These are phyloP conservation scores for Picochlorum sp. DNA, from an alignment of 139 green algal species.

Conservation along the genomic window DNA sequence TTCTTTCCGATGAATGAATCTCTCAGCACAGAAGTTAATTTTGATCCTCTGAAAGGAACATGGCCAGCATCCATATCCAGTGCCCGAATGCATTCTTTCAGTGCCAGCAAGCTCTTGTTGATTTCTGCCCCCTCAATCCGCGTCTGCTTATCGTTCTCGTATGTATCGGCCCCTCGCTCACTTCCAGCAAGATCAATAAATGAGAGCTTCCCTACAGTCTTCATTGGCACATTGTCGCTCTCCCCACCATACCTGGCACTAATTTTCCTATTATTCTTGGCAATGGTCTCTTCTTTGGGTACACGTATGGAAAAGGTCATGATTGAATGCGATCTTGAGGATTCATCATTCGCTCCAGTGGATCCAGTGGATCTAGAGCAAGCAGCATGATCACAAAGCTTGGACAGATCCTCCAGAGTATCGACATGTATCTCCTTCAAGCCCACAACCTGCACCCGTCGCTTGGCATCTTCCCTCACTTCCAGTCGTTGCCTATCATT, in stretches of 20 bases:
- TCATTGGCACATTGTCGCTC: background rate
- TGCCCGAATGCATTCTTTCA: slow-evolving; percentile 94
- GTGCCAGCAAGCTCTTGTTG: slow-evolving; percentile 93
- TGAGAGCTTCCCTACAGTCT: slow-evolving; percentile 78
- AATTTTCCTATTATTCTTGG: background rate
- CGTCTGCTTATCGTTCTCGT: slow-evolving; percentile 85
- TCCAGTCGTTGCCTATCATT: slow-evolving; percentile 82
- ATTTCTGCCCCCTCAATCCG: slow-evolving; percentile 93
- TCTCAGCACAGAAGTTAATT: slow-evolving; percentile 75
- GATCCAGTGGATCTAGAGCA: slow-evolving; percentile 69
- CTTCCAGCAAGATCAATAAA: slow-evolving; percentile 98
- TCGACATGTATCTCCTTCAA: slow-evolving; percentile 55
- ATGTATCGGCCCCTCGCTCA: slow-evolving; percentile 96
- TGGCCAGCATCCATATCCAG: slow-evolving; percentile 82
- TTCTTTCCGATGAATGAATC: slow-evolving; percentile 53
- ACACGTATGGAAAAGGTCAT: slow-evolving; percentile 50
- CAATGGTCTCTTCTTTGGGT: slow-evolving; percentile 4
- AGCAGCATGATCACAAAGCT: slow-evolving; percentile 71
- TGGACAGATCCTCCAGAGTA: slow-evolving; percentile 31
- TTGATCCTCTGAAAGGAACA: slow-evolving; percentile 91
- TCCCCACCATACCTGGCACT: background rate
- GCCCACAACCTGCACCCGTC: slow-evolving; percentile 78
- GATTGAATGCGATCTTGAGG: slow-evolving; percentile 90
- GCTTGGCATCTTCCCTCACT: slow-evolving; percentile 87
- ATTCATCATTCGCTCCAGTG: slow-evolving; percentile 95